Evolutionary conservation across 371 early-diverging fungal species (phyloP), one percentile per base, ranked within the genome.

Genomic region (Apophysomyces trapeziformis): DNA sequence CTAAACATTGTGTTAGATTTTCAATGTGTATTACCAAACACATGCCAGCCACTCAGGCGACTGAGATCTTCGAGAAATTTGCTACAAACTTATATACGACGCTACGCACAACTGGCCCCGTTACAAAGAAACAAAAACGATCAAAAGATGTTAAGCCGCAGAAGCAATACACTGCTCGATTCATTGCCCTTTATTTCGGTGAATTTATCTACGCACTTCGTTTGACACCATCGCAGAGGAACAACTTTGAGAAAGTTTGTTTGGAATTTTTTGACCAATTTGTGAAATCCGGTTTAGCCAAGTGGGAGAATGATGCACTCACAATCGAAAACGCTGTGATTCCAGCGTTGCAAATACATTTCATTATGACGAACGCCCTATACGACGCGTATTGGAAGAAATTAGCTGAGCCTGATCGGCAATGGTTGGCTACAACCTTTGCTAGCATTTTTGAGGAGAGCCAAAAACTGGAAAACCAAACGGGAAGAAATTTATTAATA

Each of bases 271-370:
- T 67, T 57, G 57, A 68, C 0, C 13, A 37, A 37, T 82, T 73
- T 67, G 70, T 74, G 14, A 67, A 73, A n/a, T 72, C 71, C 45
- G 57, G 64, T 66, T 69, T 67, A 21, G 21, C 32, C 37, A 35
- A 21, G 41, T 71, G 64, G 73, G 70, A 58, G 6, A 50, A 44
- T 21, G 63, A 47, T 47, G 68, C 6, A 13, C 16, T 2, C 0
- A 37, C 56, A 14, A 26, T 63, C 6, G 66, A 69, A 46, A 59
- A 32, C 4, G 45, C 60, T 12, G 37, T 77, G 16, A 68, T 78
- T 6, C 85, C 87, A 1, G 85, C 87, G 4, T 63, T 87, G 18
- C 79, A 79, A 54, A 63, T 85, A 6, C 86, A 87, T 61, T 74
- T 77, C 21, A 68, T 80, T 1, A 68, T 87, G n/a, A 75, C 69